phyloP scores from a whole-genome alignment of 2,329 filamentous ascomycete species.

The Chalara sp. region DNA sequence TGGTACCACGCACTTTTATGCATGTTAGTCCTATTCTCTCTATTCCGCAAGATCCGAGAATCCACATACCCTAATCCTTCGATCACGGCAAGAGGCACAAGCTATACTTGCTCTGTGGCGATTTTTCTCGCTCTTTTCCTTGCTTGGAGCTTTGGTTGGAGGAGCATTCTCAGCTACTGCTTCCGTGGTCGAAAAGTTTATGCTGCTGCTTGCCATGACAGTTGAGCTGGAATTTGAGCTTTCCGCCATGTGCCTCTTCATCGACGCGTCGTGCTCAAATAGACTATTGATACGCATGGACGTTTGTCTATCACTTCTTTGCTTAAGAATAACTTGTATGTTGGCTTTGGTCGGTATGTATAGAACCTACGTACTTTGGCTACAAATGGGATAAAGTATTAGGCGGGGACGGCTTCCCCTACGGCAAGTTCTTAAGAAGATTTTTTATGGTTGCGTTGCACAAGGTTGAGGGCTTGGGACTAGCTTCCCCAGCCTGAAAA shows the following conservation, averaged over 20 bases:
- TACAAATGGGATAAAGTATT: no score
- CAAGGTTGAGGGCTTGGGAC: no score
- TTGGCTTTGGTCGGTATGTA: no score
- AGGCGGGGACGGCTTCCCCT: no score
- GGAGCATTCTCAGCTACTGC: slow-evolving; percentile 1
- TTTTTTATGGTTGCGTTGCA: no score
- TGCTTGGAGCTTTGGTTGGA: slow-evolving; percentile 5
- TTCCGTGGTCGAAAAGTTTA: neutral
- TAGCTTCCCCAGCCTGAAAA: no score
- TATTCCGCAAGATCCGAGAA: neutral
- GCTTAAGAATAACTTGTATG: no score
- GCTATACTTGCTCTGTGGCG: slow-evolving; percentile 46
- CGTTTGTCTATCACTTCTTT: neutral
- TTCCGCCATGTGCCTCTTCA: slow-evolving; percentile 6
- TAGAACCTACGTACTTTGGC: no score
- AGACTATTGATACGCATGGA: slow-evolving; percentile 12
- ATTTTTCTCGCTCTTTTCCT: slow-evolving; percentile 11
- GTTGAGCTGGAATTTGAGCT: neutral
- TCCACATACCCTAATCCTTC: slow-evolving; percentile 31
- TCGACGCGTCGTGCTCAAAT: slow-evolving; percentile 12
- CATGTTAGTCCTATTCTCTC: no score
- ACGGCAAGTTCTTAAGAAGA: no score
- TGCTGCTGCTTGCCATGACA: slow-evolving; percentile 1
- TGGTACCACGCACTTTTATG: slow-evolving; percentile 43
- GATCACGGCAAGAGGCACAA: slow-evolving; percentile 45